phyloP scores from a whole-genome alignment of 2,329 filamentous ascomycete genomes.

The Pestalotiopsis sp. region DNA sequence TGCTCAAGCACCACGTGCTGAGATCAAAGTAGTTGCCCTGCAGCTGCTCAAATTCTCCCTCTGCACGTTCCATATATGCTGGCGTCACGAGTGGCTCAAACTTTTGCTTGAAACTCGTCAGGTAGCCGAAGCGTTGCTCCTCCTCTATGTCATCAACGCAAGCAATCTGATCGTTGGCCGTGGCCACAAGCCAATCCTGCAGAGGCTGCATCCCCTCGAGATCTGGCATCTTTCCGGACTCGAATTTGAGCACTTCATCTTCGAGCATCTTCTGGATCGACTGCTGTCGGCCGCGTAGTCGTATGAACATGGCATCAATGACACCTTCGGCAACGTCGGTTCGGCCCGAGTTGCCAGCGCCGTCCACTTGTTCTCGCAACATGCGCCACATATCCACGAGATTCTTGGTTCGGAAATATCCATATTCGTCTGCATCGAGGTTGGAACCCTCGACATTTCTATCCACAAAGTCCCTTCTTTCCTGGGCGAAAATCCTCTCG shows the following conservation, averaged over 20 bases:
- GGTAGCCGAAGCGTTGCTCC: slow-evolving; percentile 74
- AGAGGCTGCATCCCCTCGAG: slow-evolving; percentile 74
- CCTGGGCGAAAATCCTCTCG: slow-evolving; percentile 83
- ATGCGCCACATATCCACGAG: slow-evolving; percentile 96
- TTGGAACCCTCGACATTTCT: slow-evolving; percentile 74
- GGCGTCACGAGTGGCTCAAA: slow-evolving; percentile 80
- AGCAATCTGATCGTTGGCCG: slow-evolving; percentile 97
- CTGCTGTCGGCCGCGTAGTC: slow-evolving; percentile 80
- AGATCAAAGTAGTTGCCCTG: slow-evolving; percentile 94
- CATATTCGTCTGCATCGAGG: slow-evolving; percentile 84
- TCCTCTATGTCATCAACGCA: slow-evolving; percentile 93
- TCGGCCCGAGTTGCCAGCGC: slow-evolving; percentile 82
- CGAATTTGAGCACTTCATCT: slow-evolving; percentile 78
- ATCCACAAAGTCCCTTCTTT: slow-evolving; percentile 79
- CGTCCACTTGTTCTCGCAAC: slow-evolving; percentile 88
- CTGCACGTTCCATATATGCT: slow-evolving; percentile 76
- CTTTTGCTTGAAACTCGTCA: slow-evolving; percentile 83
- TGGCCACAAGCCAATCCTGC: slow-evolving; percentile 94
- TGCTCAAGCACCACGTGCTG: slow-evolving; percentile 87
- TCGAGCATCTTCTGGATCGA: slow-evolving; percentile 88
- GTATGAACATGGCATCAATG: slow-evolving; percentile 91
- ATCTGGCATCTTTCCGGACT: slow-evolving; percentile 54
- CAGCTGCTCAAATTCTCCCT: slow-evolving; percentile 72
- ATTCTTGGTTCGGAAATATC: slow-evolving; percentile 89
- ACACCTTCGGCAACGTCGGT: slow-evolving; percentile 93